Evolutionary conservation across 306 rosid species (phyloP), one percentile per base, ranked within the genome.

Genomic region (Malus sieversii): DNA sequence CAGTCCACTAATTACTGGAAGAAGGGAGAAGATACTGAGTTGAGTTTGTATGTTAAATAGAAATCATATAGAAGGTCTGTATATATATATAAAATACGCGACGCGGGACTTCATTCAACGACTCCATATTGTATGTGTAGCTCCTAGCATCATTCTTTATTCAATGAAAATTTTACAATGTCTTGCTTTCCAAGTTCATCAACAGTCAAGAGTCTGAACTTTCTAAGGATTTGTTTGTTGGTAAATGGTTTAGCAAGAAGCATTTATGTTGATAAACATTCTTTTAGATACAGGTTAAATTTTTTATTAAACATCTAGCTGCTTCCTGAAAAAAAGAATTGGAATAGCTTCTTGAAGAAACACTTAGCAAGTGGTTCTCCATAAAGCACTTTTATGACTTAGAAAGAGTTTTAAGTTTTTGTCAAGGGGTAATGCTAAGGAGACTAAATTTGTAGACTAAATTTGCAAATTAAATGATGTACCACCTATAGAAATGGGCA

Each of bases 11-110:
- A 4, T 61, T 70, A 15, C 19, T 66, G 75, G 69, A 66, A 5
- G 61, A 70, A 45, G 71, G 61, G 25, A 74, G 59, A 59, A 59
- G 68, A 58, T 22, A 63, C 53, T 78, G 22, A 71, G 55, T 22
- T 51, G 64, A 20, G 48, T 62, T n/a, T 68, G 32, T 68, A n/a
- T 68, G n/a, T 19, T 27, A 33, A 35, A 44, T 58, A 58, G 25
- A 72, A 53, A 72, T 30, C 5, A 3, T 52, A 12, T 4, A 12
- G 19, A 53, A 63, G 40, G 20, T 38, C 8, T 35, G 2, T 6
- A 2, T 35, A 2, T 35, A 2, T 35, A 0, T 35, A 52, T 14
- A 19, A 0, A 16, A 18, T 6, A 3, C 10, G 11, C 11, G 9
- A 38, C 4, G 7, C 33, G 33, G 23, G 16, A 15, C 33, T 46